Evolutionary conservation across 495 filamentous ascomycete genomes (phyloP), one percentile per base, ranked within the genome.

Genomic region (Lophiostoma macrostomum): DNA sequence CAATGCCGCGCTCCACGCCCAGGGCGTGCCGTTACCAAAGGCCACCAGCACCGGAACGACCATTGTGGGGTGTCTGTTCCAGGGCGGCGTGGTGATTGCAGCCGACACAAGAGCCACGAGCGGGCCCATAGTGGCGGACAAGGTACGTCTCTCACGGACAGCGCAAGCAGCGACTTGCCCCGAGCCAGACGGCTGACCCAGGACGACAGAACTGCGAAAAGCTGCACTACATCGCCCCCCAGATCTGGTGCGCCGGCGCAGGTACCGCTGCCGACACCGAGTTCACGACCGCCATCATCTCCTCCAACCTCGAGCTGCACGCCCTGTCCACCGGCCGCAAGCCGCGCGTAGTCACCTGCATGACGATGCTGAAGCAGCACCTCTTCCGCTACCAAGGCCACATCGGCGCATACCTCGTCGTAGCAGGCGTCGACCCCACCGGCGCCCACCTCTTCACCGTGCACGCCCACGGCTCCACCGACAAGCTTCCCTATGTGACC

Each of bases 311-410:
- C 64, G 94, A 99, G 74, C 83, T 99, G 32, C 94, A 97, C 74
- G 80, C 91, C 19, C 82, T 97, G 52, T 95, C 88, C 36, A 96
- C 93, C 3, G 91, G 91, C 67, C 91, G 94, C 62, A 90, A 91
- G 71, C 91, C 94, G 18, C 87, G 94, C 56, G 94, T 99, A 50
- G 91, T 96, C 50, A 99, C 94, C 36, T 95, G 90, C 78, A 99
- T 99, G 94, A 99, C 94, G 11, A 86, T 99, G 77, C 86, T 99
- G 41, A 99, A 99, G 78, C 94, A 99, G 72, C 91, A 97, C 72
- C 86, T 99, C 53, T 99, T 97, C 86, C 84, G 87, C 56, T 86
- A 99, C 76, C 91, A 99, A 69, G 94, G 94, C 47, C 82, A 99
- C 76, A 95, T 99, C 58, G 94, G 94, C 53, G 94, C 94, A 34